Evolutionary conservation across 352 stramenopile genomes (phyloP).

Genomic region (Phytopythium aichiense): DNA sequence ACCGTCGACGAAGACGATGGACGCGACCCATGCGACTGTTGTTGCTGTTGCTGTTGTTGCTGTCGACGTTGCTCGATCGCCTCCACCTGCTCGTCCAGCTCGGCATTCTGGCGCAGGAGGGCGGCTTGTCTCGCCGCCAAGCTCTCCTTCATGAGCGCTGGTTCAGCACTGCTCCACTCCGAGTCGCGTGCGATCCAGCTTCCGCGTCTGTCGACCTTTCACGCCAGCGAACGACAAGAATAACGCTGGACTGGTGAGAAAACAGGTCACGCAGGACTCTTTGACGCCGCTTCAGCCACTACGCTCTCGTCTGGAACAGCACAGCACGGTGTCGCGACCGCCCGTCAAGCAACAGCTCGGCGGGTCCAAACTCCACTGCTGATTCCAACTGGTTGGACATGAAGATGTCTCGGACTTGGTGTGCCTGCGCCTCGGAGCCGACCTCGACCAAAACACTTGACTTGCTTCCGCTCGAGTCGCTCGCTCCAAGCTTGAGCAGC

Average conservation of each 20-base stretch:
- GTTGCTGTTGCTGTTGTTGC: neutral
- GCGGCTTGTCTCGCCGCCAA: conserved; percentile 51
- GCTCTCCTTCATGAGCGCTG: conserved; percentile 49
- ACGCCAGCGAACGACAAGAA: neutral
- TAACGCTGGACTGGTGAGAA: neutral
- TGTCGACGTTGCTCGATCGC: conserved; percentile 59
- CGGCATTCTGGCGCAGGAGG: conserved; percentile 55
- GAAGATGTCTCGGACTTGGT: conserved; percentile 42
- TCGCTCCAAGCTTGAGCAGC: conserved; percentile 20
- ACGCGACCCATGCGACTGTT: neutral
- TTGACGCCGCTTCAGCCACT: conserved; percentile 10
- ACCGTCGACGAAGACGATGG: conserved; percentile 6
- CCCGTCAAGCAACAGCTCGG: conserved; percentile 30
- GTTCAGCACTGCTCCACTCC: neutral
- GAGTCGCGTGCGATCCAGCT: neutral
- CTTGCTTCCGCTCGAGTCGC: neutral
- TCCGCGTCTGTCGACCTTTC: neutral
- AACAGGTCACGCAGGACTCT: neutral
- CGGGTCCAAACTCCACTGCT: conserved; percentile 22
- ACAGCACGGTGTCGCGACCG: conserved; percentile 32
- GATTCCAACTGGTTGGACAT: neutral
- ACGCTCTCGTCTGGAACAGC: conserved; percentile 18
- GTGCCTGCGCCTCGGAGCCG: conserved; percentile 48
- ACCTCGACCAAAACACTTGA: conserved; percentile 48
- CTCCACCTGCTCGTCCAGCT: conserved; percentile 60